Evolutionary conservation across 169 alveolate genomes (phyloP).

Genomic region (Cryptosporidium parvum): DNA sequence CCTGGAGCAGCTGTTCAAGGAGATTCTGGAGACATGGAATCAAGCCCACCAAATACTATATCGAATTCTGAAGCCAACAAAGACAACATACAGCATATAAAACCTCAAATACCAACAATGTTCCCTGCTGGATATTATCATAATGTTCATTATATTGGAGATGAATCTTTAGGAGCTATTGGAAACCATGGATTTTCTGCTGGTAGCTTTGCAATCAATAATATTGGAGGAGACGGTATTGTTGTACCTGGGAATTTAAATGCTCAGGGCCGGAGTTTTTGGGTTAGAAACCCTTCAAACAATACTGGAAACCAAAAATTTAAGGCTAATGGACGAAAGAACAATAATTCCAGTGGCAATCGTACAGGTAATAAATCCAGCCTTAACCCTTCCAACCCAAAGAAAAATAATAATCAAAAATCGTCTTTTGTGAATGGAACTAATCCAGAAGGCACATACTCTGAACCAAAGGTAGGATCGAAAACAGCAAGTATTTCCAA

Average conservation of each 20-base stretch:
- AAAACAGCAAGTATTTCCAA: background rate
- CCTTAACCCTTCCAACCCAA: background rate
- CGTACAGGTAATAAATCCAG: background rate
- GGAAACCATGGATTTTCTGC: background rate
- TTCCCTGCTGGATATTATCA: conserved; percentile 21
- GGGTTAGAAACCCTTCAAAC: background rate
- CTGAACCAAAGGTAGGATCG: background rate
- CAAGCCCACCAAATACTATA: background rate
- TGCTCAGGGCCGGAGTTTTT: background rate
- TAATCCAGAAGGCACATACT: background rate
- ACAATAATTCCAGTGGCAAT: background rate
- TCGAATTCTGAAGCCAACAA: background rate
- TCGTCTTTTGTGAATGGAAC: background rate
- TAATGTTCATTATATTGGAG: background rate
- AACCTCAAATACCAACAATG: background rate
- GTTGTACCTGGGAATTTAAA: background rate
- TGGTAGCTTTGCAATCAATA: background rate
- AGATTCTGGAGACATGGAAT: background rate
- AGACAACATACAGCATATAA: background rate
- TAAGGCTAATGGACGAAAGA: background rate
- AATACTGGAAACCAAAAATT: background rate
- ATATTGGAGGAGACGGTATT: background rate
- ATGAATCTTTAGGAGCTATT: background rate
- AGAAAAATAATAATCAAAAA: background rate
- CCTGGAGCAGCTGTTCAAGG: background rate